These are phyloP conservation scores for Thermoascus crustaceus DNA, from an alignment of 2,329 filamentous ascomycete species.

Conservation along the genomic window DNA sequence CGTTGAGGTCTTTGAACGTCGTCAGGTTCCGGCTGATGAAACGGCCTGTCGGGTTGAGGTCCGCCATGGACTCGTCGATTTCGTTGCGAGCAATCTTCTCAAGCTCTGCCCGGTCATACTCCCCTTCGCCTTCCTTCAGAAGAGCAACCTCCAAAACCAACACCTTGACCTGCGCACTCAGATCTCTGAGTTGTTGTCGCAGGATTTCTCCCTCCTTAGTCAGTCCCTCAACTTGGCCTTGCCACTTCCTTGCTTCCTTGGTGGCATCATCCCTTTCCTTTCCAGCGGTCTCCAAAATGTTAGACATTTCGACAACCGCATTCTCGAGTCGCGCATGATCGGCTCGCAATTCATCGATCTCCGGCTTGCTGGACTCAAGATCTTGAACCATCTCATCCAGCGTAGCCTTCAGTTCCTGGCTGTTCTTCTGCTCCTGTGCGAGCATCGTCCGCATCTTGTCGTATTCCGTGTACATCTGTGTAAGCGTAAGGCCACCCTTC, in stretches of 20 bases:
- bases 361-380: constrained; percentile 76
- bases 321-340: constrained; percentile 73
- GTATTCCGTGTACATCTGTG: constrained; percentile 57
- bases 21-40: constrained; percentile 87
- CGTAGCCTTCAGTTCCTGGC: constrained; percentile 64
- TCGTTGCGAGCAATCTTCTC: constrained; percentile 71
- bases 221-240: constrained; percentile 59
- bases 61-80: constrained; percentile 61
- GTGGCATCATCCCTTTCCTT: constrained; percentile 71
- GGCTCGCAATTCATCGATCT: constrained; percentile 74
- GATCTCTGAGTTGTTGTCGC: constrained; percentile 77
- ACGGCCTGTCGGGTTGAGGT: constrained; percentile 74
- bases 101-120: constrained; percentile 66
- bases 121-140: constrained; percentile 64
- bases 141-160: constrained; percentile 80
- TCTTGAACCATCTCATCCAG: constrained; percentile 80
- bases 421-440: constrained; percentile 63
- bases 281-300: constrained; percentile 72
- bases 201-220: constrained; percentile 66
- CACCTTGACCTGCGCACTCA: constrained; percentile 83
- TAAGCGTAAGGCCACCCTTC: constrained; percentile 49
- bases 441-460: constrained; percentile 59
- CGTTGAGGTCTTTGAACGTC: constrained; percentile 74
- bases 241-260: constrained; percentile 69
- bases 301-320: constrained; percentile 76